phyloP scores from a whole-genome alignment of 176 grass and related monocot species.

The Leersia perrieri region DNA sequence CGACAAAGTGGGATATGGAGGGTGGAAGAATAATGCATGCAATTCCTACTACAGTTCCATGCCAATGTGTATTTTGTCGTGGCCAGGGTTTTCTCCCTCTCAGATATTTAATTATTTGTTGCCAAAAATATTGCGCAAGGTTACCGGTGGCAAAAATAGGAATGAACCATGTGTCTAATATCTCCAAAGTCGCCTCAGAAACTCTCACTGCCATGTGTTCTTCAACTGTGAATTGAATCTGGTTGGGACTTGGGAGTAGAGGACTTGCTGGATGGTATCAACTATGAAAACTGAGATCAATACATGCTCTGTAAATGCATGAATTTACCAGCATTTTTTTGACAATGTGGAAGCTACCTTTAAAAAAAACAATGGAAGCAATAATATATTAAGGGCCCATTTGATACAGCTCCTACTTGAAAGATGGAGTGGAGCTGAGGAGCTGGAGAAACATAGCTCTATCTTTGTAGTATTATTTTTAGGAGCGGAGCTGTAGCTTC shows the following conservation, averaged over 20 bases:
- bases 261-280: not conserved
- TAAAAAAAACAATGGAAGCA: too few relatives aligned
- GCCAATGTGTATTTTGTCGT: not conserved
- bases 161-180: not conserved
- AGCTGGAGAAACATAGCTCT: too few relatives aligned
- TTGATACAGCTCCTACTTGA: too few relatives aligned
- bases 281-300: not conserved
- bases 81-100: not conserved
- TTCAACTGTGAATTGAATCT: not conserved
- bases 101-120: not conserved
- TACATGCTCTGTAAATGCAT: not conserved
- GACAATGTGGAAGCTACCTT: not conserved
- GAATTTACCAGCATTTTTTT: not conserved
- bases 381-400: too few relatives aligned
- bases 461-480: too few relatives aligned
- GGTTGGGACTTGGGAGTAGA: not conserved
- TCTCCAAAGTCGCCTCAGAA: not conserved
- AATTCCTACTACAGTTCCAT: not conserved
- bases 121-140: not conserved
- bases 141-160: not conserved
- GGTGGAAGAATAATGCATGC: conserved; percentile 23
- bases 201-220: not conserved
- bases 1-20: not conserved
- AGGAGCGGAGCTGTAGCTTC: too few relatives aligned
- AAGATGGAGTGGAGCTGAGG: too few relatives aligned